Base-by-base conservation (phyloP, 75 land plant genomes). In the Pseudotsuga menziesii region DNA sequence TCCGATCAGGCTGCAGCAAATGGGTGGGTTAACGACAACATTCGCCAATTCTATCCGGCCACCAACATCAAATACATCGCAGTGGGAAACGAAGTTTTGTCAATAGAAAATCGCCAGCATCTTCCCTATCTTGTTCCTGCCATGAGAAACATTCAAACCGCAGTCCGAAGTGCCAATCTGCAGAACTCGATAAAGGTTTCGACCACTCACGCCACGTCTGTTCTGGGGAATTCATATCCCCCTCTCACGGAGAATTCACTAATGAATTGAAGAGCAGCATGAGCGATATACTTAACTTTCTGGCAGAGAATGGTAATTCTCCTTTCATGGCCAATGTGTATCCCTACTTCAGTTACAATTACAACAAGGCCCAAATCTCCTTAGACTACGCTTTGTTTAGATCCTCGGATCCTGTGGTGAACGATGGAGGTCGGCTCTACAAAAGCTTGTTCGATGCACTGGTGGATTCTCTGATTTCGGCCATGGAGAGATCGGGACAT, bases 301-400 rank as follows among this genome's bases (percentile, higher is more conserved):
- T 82, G 27, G 56, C 57, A 35, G 29, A 20, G 56, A 82, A 44
- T 17, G 76, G 76, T n/a, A n/a, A n/a, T 1, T 26, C 79, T 4
- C 77, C 74, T 3, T 41, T 87, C 78, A 82, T 87, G 79, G 72
- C 78, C 78, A 87, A 87, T 56, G 78, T 79, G 5, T 88, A 84
- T 58, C 89, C 89, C 13, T 87, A 84, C 80, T 88, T 82, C 56
- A 75, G 80, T 20, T 81, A 79, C 77, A 56, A 9, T 27, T 61
- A 58, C 59, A 76, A 78, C 74, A 29, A 75, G 22, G 35, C 27
- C 27, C 19, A 16, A 32, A 61, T 83, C 70, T 8, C 58, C 3
- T 57, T 80, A 6, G 56, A 39, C 57, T 85, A 73, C 48, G 83
- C 87, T 3, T 74, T 85, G 39, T 80, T 80, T 69, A 77, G 58